These are phyloP conservation scores for Hanseniaspora meyeri DNA, from an alignment of 805 yeast species.

Conservation along the genomic window DNA sequence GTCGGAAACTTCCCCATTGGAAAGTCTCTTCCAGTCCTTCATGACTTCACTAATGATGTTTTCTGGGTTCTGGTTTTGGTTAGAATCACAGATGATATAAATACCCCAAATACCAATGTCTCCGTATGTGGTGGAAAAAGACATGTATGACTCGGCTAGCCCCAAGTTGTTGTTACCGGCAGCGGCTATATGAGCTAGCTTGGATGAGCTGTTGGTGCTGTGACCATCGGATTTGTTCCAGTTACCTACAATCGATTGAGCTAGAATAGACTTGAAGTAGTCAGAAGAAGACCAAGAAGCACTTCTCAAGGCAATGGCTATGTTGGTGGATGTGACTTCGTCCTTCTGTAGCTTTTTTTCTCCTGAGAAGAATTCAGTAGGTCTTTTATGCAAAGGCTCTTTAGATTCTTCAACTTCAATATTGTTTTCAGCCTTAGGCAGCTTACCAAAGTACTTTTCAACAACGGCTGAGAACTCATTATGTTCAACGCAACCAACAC, in stretches of 20 bases:
- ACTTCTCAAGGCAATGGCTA: slow-evolving; percentile 94
- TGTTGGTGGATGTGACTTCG: slow-evolving; percentile 75
- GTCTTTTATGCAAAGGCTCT: slow-evolving; percentile 39
- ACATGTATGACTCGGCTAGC: slow-evolving; percentile 87
- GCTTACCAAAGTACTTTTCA: slow-evolving; percentile 59
- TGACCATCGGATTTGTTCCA: slow-evolving; percentile 92
- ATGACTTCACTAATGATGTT: slow-evolving; percentile 61
- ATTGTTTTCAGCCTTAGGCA: slow-evolving; percentile 32
- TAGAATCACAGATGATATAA: slow-evolving; percentile 70
- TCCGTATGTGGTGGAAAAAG: slow-evolving; percentile 91
- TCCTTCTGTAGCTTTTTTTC: slow-evolving; percentile 76
- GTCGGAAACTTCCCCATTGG: slow-evolving; percentile 60
- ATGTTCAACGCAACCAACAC: slow-evolving; percentile 89
- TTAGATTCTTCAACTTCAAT: slow-evolving; percentile 34
- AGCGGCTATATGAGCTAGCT: slow-evolving; percentile 56
- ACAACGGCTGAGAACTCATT: slow-evolving; percentile 69
- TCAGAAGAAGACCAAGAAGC: slow-evolving; percentile 95
- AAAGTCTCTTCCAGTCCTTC: slow-evolving; percentile 80
- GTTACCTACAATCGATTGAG: slow-evolving; percentile 92
- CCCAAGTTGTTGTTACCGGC: slow-evolving; percentile 44
- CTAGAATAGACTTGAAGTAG: slow-evolving; percentile 86
- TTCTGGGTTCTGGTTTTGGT: slow-evolving; percentile 45
- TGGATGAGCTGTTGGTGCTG: slow-evolving; percentile 75
- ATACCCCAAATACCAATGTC: slow-evolving; percentile 98
- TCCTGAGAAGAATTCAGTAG: slow-evolving; percentile 54